Evolutionary conservation across 2,329 filamentous ascomycete species (phyloP), one percentile per base, ranked within the genome.

Genomic region (Hypoxylon rubiginosum): DNA sequence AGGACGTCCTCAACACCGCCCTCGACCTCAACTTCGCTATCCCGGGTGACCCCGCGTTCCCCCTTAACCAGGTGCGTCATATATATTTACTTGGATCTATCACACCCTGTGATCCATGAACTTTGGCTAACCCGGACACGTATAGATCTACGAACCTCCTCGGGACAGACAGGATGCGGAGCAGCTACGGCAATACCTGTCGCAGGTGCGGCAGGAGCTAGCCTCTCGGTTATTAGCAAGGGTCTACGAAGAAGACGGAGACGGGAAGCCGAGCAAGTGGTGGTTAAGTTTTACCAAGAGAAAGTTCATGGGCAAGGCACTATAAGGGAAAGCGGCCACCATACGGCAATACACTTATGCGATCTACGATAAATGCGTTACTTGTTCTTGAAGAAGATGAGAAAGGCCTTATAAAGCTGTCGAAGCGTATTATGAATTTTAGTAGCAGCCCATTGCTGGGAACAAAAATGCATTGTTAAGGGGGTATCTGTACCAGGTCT

Each of bases 271-370:
- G 59, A 87, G 83, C 80, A 88, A 97, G 89, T 98, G 95, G 93
- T 99, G 96, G 96, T 82, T 99, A 79, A 98, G 96, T 85, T 99
- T 97, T 80, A 93, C 92, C 58, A 98, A 98, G 90, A 91, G 96
- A 83, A 97, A 97, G 89, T 99, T 99, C 79, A 98, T 99, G 96
- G 94, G 94, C 79, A 98, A 98, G 89, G 88, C 88, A 72, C 83
- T 96, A 82, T 94, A 85, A 64, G 24, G n/a, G 19, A 17, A 28
- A 19, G 7, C n/a, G n/a, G 11, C n/a, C 6, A 13, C 15, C 15
- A 51, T 36, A 36, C 24, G n/a, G 2, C 49, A 17, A 43, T 39
- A 36, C 19, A n/a, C n/a, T 21, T 64, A 52, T 48, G 30, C 17
- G 13, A 43, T 21, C 41, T 46, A 66, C 46, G 39, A 63, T 3